Evolutionary conservation across 2,329 filamentous ascomycete species (phyloP).

Genomic region (Phialophora expanda): DNA sequence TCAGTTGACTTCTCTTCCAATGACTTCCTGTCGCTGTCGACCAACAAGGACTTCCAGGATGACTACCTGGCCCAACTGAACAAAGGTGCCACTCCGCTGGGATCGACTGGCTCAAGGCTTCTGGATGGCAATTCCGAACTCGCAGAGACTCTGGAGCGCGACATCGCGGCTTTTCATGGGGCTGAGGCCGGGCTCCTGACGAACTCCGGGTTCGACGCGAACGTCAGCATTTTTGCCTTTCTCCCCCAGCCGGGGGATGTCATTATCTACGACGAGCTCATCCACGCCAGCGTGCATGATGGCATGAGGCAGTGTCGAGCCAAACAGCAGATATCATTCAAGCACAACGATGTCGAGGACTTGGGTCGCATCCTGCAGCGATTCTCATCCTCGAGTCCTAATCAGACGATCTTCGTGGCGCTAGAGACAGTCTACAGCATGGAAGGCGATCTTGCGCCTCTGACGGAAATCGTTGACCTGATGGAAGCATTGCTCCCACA

Average conservation of each 20-base stretch:
- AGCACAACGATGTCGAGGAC: slow-evolving; percentile 53
- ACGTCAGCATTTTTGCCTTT: slow-evolving; percentile 66
- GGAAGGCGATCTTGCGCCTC: slow-evolving; percentile 75
- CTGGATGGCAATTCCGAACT: slow-evolving; percentile 69
- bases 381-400: background rate
- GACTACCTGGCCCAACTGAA: slow-evolving; percentile 57
- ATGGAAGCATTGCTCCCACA: slow-evolving; percentile 62
- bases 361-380: slow-evolving; percentile 48
- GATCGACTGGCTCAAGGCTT: slow-evolving; percentile 65
- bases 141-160: slow-evolving; percentile 62
- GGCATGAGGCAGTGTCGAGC: slow-evolving; percentile 72
- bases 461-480: slow-evolving; percentile 64
- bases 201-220: slow-evolving; percentile 71
- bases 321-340: slow-evolving; percentile 50
- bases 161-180: slow-evolving; percentile 65
- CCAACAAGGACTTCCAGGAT: slow-evolving; percentile 53
- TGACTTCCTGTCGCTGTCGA: slow-evolving; percentile 66
- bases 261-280: slow-evolving; percentile 74
- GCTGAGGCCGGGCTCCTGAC: slow-evolving; percentile 64
- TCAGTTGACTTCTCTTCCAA: slow-evolving; percentile 68
- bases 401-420: slow-evolving; percentile 66
- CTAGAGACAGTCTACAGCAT: slow-evolving; percentile 79
- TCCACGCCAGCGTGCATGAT: slow-evolving; percentile 80
- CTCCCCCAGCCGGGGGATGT: slow-evolving; percentile 65
- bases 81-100: slow-evolving; percentile 51